A percentile compares a stretch with the other conserved stretches of the same genome.
phyloP scores from a whole-genome alignment of 2,329 filamentous ascomycete species.

The Xylariaceae sp. region DNA sequence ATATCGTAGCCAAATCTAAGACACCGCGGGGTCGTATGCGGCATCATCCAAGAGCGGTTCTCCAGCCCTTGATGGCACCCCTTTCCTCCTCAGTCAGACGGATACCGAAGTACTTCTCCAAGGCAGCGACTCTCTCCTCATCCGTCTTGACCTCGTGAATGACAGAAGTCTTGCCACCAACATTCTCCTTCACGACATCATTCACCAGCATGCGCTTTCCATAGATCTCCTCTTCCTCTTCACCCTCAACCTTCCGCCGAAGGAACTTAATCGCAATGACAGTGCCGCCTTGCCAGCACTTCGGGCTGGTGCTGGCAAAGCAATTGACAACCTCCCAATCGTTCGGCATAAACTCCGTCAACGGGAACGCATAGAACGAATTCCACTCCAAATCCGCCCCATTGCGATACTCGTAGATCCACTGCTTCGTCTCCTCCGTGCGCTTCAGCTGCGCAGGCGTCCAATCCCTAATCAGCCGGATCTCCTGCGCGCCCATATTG shows the following conservation, averaged over 20 bases:
- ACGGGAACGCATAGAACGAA: conserved; percentile 59
- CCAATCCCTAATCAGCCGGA: conserved; percentile 47
- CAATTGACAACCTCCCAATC: conserved; percentile 60
- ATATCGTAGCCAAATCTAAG: neutral
- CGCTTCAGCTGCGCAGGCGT: conserved; percentile 41
- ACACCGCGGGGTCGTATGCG: too few species aligned
- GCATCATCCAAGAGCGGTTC: conserved; percentile 34
- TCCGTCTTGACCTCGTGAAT: conserved; percentile 46
- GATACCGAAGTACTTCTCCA: conserved; percentile 21
- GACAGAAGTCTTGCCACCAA: conserved; percentile 45
- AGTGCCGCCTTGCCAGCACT: conserved; percentile 49
- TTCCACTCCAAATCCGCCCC: conserved; percentile 47
- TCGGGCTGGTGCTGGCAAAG: conserved; percentile 44
- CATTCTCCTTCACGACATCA: conserved; percentile 48
- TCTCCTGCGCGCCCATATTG: conserved; percentile 51
- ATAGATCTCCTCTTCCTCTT: conserved; percentile 40
- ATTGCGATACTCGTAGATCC: conserved; percentile 60
- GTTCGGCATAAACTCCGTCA: conserved; percentile 55
- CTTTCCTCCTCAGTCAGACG: conserved; percentile 18
- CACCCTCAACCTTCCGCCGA: conserved; percentile 27
- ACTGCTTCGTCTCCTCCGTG: conserved; percentile 44
- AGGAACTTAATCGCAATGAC: conserved; percentile 53
- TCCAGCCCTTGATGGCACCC: conserved; percentile 44
- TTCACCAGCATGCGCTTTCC: conserved; percentile 51
- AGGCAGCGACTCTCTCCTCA: conserved; percentile 19